Conservation (phyloP, 176 grass and related monocot species). For the Aegilops bicornis region DNA sequence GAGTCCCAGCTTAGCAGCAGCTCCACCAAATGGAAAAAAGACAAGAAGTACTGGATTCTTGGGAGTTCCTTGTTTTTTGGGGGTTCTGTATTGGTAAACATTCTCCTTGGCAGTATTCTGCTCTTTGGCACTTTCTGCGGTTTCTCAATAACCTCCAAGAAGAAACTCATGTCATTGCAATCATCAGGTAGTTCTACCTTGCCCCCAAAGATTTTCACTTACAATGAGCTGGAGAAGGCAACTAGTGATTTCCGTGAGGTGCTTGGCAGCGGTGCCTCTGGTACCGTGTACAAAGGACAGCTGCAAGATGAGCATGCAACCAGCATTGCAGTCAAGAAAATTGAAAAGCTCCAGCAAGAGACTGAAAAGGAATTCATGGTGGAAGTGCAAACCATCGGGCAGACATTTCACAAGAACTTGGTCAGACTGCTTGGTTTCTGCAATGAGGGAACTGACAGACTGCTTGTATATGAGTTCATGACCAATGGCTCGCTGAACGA, state of each 20-base stretch:
- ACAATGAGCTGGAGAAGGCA: slow-evolving; percentile 34
- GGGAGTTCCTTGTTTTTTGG: slow-evolving; percentile 12
- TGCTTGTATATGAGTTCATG: slow-evolving; percentile 24
- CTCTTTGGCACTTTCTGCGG: slow-evolving; percentile 1
- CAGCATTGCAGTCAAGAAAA: slow-evolving; percentile 8
- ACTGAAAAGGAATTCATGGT: slow-evolving; percentile 26
- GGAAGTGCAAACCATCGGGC: slow-evolving; percentile 26
- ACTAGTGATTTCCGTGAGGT: slow-evolving; percentile 36
- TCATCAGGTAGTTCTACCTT: not conserved
- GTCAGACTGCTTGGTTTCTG: slow-evolving; percentile 21
- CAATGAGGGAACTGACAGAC: not conserved
- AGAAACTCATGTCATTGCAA: not conserved
- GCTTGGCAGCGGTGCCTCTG: slow-evolving; percentile 38
- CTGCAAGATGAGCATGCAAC: slow-evolving; percentile 6
- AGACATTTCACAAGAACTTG: slow-evolving; percentile 21
- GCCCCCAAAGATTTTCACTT: slow-evolving; percentile 23
- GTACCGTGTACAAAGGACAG: slow-evolving; percentile 37
- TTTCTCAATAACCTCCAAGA: not conserved
- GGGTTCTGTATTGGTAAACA: slow-evolving; percentile 1
- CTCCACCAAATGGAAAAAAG: not conserved
- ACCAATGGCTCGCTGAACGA: not conserved
- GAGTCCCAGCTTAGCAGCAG: not conserved
- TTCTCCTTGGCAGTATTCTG: slow-evolving; percentile 14
- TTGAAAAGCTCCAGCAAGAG: not conserved
- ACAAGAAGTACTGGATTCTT: not conserved